Evolutionary conservation across 2,329 filamentous ascomycete species (phyloP), one percentile per base, ranked within the genome.

Genomic region (Plectosphaerella sp.): DNA sequence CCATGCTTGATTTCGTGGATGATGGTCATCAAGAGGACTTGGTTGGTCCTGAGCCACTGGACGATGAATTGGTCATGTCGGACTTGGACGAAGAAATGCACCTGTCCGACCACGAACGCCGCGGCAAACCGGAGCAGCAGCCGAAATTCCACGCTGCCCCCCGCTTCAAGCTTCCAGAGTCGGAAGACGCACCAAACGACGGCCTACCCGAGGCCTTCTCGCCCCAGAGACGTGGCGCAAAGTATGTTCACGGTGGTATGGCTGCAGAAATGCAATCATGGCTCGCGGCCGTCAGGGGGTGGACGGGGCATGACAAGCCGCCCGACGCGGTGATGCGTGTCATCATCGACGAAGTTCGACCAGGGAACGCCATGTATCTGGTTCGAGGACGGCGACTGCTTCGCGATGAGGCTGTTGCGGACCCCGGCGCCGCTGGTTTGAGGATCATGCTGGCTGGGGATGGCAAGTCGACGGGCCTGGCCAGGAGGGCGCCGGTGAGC

Each of bases 221-320:
- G 2, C 70, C 70, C 3, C 70, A 67, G 52, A 64, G 65, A 1
- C 51, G 53, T 4, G 68, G 69, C 15, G 61, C 55, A 12, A 66
- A 59, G 50, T 74, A 72, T 28, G 20, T 72, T 1, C 48, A 66
- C 4, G 64, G 67, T 16, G 72, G 72, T 0, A 58, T 74, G 20
- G 72, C 72, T 1, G 66, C 70, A 2, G 64, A 65, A 45, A 60
- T 74, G 7, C 72, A 74, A 53, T 65, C 66, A 14, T 72, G 70
- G 68, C 60, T 74, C 10, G 71, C 72, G 0, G 69, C 73, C 20
- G 63, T 73, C 22, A 71, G 67, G 54, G 66, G 66, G 11, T 66
- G 64, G 65, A 63, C 66, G 15, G 59, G 59, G 37, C 47, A 47
- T 6, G 53, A 57, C 12, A 16, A 51, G 14, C 53, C 51, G n/a